phyloP scores from a whole-genome alignment of 352 stramenopile genomes.

The Globisporangium orthogonon region DNA sequence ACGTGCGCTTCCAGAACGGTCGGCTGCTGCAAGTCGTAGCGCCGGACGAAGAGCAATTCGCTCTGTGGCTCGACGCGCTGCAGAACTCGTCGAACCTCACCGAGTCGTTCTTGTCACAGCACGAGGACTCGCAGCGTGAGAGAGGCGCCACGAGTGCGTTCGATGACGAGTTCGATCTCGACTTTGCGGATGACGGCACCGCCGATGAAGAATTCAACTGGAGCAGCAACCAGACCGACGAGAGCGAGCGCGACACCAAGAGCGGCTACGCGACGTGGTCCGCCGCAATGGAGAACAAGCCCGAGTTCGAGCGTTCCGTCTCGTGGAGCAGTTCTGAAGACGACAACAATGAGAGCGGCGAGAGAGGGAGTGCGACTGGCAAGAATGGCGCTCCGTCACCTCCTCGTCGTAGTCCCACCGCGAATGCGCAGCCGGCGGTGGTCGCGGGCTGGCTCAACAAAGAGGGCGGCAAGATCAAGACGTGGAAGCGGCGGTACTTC shows the following conservation, averaged over 20 bases:
- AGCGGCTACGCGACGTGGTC: conserved; percentile 39
- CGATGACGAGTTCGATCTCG: conserved; percentile 54
- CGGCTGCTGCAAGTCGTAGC: conserved; percentile 59
- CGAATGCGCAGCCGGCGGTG: neutral
- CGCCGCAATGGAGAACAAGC: conserved; percentile 49
- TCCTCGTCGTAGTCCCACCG: neutral
- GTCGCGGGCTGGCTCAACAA: conserved; percentile 71
- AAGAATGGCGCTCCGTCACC: neutral
- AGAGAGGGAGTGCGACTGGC: neutral
- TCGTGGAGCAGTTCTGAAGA: conserved; percentile 30
- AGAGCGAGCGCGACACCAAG: conserved; percentile 19
- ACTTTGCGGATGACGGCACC: conserved; percentile 19
- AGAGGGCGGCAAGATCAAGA: conserved; percentile 56
- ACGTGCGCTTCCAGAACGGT: conserved; percentile 71
- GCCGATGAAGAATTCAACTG: conserved; percentile 23
- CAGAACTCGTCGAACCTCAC: conserved; percentile 48
- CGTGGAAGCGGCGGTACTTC: conserved; percentile 73
- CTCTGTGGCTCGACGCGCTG: conserved; percentile 48
- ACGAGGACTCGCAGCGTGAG: conserved; percentile 16
- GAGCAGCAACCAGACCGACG: conserved; percentile 25
- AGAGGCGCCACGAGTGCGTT: conserved; percentile 3
- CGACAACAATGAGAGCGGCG: conserved; percentile 4
- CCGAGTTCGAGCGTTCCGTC: conserved; percentile 18
- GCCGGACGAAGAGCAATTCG: conserved; percentile 43
- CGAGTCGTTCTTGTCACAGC: conserved; percentile 52